Percentiles rank a stretch among this genome's conserved stretches.
These are phyloP conservation scores for Skeletonema marinoi DNA, from an alignment of 108 stramenopile species.

Conservation along the genomic window DNA sequence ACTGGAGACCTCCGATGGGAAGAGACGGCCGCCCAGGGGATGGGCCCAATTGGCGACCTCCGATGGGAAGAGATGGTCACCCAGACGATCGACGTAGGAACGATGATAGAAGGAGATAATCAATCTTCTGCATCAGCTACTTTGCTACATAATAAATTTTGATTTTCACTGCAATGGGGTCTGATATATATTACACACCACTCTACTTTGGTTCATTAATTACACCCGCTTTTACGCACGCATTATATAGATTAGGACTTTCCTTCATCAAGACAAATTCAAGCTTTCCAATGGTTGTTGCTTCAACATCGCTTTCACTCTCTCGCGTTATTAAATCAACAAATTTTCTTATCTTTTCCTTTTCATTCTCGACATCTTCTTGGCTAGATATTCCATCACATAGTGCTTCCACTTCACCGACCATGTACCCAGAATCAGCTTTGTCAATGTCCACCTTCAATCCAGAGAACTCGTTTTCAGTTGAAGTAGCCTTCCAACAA, in stretches of 20 bases:
- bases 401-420: slow-evolving; percentile 48
- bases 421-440: slow-evolving; percentile 34
- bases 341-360: slow-evolving; percentile 36
- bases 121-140: not conserved
- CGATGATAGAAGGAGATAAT: not conserved
- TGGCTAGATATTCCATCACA: slow-evolving; percentile 1
- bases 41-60: not conserved
- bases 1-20: not conserved
- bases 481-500: slow-evolving; percentile 12
- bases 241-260: slow-evolving; percentile 28
- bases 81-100: not conserved
- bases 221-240: slow-evolving; percentile 30
- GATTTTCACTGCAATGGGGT: not conserved
- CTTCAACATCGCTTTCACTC: not conserved
- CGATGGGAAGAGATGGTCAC: not conserved
- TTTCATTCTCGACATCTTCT: slow-evolving; percentile 11
- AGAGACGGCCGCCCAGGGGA: not conserved
- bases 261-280: slow-evolving; percentile 42
- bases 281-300: slow-evolving; percentile 37
- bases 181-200: not conserved
- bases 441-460: slow-evolving; percentile 47
- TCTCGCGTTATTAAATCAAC: slow-evolving; percentile 28
- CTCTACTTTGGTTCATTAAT: slow-evolving; percentile 2
- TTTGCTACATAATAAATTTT: too few species aligned
- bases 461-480: slow-evolving; percentile 14